Base-by-base conservation (phyloP, 441 rosid genomes). In the Erodium texanum region DNA sequence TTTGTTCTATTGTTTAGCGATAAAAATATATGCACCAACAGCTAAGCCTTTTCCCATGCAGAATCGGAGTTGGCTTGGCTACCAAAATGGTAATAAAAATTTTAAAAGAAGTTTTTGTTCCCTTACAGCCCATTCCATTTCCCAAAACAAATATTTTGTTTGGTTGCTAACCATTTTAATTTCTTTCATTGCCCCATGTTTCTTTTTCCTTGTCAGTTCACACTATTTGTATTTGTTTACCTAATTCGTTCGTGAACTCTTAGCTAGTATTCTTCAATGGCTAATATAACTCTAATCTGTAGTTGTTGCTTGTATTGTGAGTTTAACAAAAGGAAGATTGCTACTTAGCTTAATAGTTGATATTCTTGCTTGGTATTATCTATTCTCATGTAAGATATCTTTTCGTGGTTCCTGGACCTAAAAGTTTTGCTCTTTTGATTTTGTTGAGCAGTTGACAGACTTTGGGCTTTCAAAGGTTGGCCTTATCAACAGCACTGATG, bases 401-500 rank as follows among this genome's bases (percentile, higher is more conserved):
- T 3, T 66, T 58, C 2, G 63, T 58, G 24, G n/a, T 58, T 58
- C 11, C 15, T 19, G 63, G 15, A 58, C 63, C 29, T 58, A 58
- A 58, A 58, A 62, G 19, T n/a, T n/a, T n/a, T n/a, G n/a, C 45
- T 69, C 36, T 41, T 72, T 67, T 72, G 64, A 24, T 82, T 70
- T 64, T 67, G 24, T 82, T 48, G 81, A 67, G 75, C 96, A 95
- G 99, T 80, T 95, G 84, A 95, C 99, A 54, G 99, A 92, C 82
- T 95, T 95, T 61, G 99, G 99, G 77, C 97, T 95, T 71, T 95
- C 99, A 62, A 95, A 87, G 81, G 98, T 95, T 79, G 99, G 99
- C 79, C 99, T 95, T 82, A 90, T 95, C 84, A 90, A 92, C 82
- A 95, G 95, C 86, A 95, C 98, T 0, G 98, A 91, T 85, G 99